These are phyloP conservation scores for Ceratobasidium sp. DNA, from an alignment of 1,284 basidiomycete species.

Conservation along the genomic window DNA sequence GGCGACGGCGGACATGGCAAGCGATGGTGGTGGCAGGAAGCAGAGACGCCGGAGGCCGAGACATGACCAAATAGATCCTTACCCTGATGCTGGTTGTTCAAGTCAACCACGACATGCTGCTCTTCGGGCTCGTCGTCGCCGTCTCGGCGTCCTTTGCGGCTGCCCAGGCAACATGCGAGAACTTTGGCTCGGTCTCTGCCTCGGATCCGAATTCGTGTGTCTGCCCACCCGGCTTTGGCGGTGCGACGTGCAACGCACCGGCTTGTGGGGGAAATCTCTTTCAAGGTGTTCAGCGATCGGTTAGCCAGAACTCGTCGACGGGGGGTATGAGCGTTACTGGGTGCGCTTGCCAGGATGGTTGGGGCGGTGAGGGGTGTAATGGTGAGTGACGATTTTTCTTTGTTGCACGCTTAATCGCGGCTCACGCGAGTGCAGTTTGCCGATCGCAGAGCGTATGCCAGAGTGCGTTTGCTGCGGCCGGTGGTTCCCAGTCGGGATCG, in stretches of 20 bases:
- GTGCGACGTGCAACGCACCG: slow-evolving; percentile 71
- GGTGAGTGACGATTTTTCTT: slow-evolving; percentile 51
- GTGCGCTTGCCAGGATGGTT: slow-evolving; percentile 76
- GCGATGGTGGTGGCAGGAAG: slow-evolving; percentile 23
- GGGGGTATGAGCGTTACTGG: slow-evolving; percentile 60
- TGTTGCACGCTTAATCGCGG: neutral
- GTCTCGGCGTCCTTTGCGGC: neutral
- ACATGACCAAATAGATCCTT: slow-evolving; percentile 8
- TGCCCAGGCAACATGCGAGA: slow-evolving; percentile 64
- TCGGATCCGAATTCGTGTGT: slow-evolving; percentile 65
- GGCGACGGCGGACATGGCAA: slow-evolving; percentile 30
- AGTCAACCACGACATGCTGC: slow-evolving; percentile 23
- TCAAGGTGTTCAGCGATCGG: slow-evolving; percentile 67
- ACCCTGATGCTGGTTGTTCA: neutral
- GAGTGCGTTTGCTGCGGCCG: slow-evolving; percentile 61
- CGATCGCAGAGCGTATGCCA: slow-evolving; percentile 70
- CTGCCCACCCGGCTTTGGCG: slow-evolving; percentile 83
- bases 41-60: neutral
- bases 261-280: slow-evolving; percentile 84
- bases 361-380: slow-evolving; percentile 82
- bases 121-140: slow-evolving; percentile 27
- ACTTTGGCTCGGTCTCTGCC: slow-evolving; percentile 67
- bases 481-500: slow-evolving; percentile 49
- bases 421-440: slow-evolving; percentile 61
- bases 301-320: slow-evolving; percentile 53